Evolutionary conservation across 495 filamentous ascomycete genomes (phyloP).

Genomic region (Neurospora africana): DNA sequence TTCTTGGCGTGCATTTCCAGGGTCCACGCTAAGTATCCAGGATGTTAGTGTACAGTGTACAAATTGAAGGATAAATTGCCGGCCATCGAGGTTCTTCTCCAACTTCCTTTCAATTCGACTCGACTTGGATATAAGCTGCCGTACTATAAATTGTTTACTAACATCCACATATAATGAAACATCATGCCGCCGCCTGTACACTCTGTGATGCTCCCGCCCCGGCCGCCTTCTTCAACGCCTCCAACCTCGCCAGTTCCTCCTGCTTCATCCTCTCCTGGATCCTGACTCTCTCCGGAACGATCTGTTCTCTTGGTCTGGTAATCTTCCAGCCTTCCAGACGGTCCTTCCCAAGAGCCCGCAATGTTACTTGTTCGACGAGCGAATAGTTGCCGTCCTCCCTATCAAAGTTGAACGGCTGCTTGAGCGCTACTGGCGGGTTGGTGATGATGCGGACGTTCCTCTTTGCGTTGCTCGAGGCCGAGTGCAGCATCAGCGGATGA

Average conservation of each 20-base stretch:
- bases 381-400: conserved; percentile 51
- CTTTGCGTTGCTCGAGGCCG: conserved; percentile 48
- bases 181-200: background rate
- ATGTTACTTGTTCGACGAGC: conserved; percentile 58
- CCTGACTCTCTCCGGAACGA: conserved; percentile 30
- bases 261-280: conserved; percentile 41
- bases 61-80: background rate
- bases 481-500: conserved; percentile 67
- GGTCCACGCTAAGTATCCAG: background rate
- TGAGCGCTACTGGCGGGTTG: conserved; percentile 57
- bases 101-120: background rate
- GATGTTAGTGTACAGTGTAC: background rate
- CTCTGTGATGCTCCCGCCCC: background rate
- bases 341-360: conserved; percentile 48
- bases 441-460: conserved; percentile 57
- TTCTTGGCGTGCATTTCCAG: background rate
- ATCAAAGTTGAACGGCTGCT: conserved; percentile 54
- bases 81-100: background rate
- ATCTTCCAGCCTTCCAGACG: conserved; percentile 54
- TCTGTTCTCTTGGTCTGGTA: conserved; percentile 36
- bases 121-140: background rate
- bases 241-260: conserved; percentile 32
- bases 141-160: background rate
- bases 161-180: background rate
- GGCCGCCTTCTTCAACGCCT: conserved; percentile 11